These are phyloP conservation scores for Pichia terricola DNA, from an alignment of 1,139 yeast genomes.

Conservation along the genomic window DNA sequence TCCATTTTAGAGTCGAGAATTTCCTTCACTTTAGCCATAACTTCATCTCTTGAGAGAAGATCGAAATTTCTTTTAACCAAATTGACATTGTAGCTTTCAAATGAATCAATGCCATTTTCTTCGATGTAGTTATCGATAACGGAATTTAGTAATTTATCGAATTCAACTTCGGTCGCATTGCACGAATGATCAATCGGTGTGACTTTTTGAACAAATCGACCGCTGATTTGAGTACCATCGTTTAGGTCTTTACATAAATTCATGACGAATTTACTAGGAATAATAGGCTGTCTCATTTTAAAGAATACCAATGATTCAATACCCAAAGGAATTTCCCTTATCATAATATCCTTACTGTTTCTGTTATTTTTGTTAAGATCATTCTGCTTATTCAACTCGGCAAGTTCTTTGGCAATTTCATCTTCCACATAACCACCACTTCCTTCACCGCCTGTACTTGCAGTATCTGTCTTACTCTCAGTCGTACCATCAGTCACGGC, in stretches of 20 bases:
- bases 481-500: conserved; percentile 20
- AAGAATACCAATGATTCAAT: conserved; percentile 83
- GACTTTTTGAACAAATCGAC: conserved; percentile 67
- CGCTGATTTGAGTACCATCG: conserved; percentile 43
- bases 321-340: conserved; percentile 59
- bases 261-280: conserved; percentile 63
- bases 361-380: conserved; percentile 40
- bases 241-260: conserved; percentile 52
- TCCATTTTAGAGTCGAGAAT: conserved; percentile 1
- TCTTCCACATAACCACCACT: conserved; percentile 44
- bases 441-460: too few species aligned
- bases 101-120: conserved; percentile 1
- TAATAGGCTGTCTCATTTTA: conserved; percentile 67
- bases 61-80: conserved; percentile 73
- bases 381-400: conserved; percentile 9
- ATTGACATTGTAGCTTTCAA: conserved; percentile 65
- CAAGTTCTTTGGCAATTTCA: conserved; percentile 57
- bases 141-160: conserved; percentile 41
- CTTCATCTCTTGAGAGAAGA: conserved; percentile 52
- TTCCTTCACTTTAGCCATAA: conserved; percentile 4
- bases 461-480: conserved; percentile 24
- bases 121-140: neutral
- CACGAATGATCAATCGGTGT: conserved; percentile 75
- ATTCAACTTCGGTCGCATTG: conserved; percentile 60
- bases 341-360: conserved; percentile 33